Conservation (phyloP, 495 filamentous ascomycete species). For the Xylaria nigripes region DNA sequence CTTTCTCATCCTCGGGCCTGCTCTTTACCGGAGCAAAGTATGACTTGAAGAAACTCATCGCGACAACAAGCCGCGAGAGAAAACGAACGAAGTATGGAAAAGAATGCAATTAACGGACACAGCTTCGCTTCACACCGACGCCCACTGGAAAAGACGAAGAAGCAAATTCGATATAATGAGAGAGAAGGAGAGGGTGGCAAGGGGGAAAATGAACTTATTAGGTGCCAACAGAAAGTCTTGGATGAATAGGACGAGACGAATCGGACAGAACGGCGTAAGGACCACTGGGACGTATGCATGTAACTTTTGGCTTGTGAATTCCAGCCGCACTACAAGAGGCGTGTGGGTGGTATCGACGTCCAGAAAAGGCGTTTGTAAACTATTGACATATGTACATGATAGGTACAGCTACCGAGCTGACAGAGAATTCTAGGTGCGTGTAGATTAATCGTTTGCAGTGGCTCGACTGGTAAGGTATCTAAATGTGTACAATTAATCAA, state of each 20-base stretch:
- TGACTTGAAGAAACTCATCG: slow-evolving; percentile 25
- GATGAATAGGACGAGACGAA: neutral
- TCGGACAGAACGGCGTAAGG: slow-evolving; percentile 8
- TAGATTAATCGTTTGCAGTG: neutral
- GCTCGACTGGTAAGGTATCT: slow-evolving; percentile 8
- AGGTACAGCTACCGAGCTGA: neutral
- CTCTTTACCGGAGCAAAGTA: slow-evolving; percentile 23
- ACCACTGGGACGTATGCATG: slow-evolving; percentile 4
- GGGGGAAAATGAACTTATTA: neutral
- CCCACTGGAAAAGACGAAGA: neutral
- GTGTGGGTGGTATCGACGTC: slow-evolving; percentile 12
- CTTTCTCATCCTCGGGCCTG: slow-evolving; percentile 12
- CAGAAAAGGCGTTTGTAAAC: slow-evolving; percentile 3
- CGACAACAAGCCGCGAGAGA: slow-evolving; percentile 2
- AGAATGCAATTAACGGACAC: slow-evolving; percentile 8
- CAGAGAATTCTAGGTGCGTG: neutral
- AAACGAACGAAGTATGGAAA: neutral
- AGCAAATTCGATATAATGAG: neutral
- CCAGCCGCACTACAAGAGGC: slow-evolving; percentile 8
- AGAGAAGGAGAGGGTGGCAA: neutral
- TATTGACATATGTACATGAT: no score
- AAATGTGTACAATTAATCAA: slow-evolving; percentile 10
- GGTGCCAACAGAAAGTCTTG: slow-evolving; percentile 2
- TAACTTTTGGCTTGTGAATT: slow-evolving; percentile 2
- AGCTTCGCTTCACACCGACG: slow-evolving; percentile 7